A percentile compares a stretch with the other conserved stretches of the same genome.
Conservation (phyloP, 805 yeast genomes). For the Kazachstania viticola region DNA sequence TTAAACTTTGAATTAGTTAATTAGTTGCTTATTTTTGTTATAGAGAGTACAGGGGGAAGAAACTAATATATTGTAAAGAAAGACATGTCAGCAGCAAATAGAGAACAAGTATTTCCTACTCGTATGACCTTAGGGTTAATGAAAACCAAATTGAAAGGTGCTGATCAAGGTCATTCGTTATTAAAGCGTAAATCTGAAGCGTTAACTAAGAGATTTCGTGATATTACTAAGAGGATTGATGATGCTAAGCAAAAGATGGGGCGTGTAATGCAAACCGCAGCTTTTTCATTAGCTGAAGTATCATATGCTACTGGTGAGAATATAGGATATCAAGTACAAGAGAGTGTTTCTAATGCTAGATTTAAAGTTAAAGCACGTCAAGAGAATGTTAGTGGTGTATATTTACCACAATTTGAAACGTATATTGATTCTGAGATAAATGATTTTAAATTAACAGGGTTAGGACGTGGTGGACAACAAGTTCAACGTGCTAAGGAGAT, state of each 20-base stretch:
- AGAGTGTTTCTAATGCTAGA: conserved; percentile 74
- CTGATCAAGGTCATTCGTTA: conserved; percentile 89
- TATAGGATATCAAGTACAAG: conserved; percentile 91
- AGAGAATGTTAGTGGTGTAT: conserved; percentile 94
- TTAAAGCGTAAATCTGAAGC: conserved; percentile 96
- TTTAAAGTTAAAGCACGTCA: conserved; percentile 85
- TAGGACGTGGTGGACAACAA: conserved; percentile 98
- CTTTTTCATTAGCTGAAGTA: conserved; percentile 93
- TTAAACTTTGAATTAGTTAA: no score
- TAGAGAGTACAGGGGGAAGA: not conserved
- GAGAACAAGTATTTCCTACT: conserved; percentile 95
- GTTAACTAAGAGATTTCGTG: conserved; percentile 89
- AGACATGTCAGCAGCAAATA: conserved; percentile 26
- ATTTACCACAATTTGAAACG: conserved; percentile 84
- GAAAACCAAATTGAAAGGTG: conserved; percentile 95
- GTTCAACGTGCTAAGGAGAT: conserved; percentile 89
- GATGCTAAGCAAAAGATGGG: conserved; percentile 97
- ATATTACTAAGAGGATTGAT: conserved; percentile 86
- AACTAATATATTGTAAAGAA: not conserved
- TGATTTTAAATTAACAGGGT: conserved; percentile 91
- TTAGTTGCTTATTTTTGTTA: not conserved
- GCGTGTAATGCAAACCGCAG: conserved; percentile 95
- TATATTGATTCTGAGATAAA: conserved; percentile 74
- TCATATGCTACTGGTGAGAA: conserved; percentile 96
- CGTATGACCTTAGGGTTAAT: conserved; percentile 93